A percentile compares a stretch with the other conserved stretches of the same genome.
Conservation (phyloP, 2,329 filamentous ascomycete genomes). For the Paecilomyces fulvus region DNA sequence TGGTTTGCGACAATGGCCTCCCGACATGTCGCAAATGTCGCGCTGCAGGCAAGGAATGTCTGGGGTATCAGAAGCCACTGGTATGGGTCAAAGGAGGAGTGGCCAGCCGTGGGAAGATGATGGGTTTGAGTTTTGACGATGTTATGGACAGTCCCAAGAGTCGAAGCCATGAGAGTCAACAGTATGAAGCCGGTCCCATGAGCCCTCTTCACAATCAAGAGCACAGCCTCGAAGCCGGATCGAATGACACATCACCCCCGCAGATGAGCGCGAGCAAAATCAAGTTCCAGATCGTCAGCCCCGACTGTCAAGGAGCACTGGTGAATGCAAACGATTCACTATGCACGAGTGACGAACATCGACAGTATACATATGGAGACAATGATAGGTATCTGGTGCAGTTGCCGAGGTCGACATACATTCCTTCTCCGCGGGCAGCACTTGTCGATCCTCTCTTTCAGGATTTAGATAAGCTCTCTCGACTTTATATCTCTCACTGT, state of each 20-base stretch:
- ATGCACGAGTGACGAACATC: background rate
- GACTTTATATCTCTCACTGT: slow-evolving; percentile 42
- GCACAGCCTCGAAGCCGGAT: background rate
- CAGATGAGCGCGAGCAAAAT: background rate
- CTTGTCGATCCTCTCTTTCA: slow-evolving; percentile 41
- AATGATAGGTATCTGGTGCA: slow-evolving; percentile 8
- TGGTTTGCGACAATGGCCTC: slow-evolving; percentile 35
- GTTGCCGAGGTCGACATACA: slow-evolving; percentile 9
- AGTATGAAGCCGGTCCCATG: background rate
- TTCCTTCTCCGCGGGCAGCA: slow-evolving; percentile 29
- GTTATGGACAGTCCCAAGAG: slow-evolving; percentile 5
- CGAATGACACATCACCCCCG: background rate
- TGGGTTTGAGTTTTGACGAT: slow-evolving; percentile 44
- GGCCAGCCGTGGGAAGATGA: slow-evolving; percentile 41
- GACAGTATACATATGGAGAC: background rate
- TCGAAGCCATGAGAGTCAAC: background rate
- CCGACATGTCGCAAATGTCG: slow-evolving; percentile 36
- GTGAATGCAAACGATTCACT: background rate
- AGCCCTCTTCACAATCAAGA: slow-evolving; percentile 4
- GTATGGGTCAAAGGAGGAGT: slow-evolving; percentile 37
- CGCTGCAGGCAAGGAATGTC: slow-evolving; percentile 35
- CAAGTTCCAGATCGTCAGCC: background rate
- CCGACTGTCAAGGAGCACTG: background rate
- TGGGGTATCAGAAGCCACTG: slow-evolving; percentile 35
- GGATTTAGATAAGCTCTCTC: slow-evolving; percentile 35